phyloP scores from a whole-genome alignment of 495 filamentous ascomycete genomes.

The Geopyxis carbonaria region DNA sequence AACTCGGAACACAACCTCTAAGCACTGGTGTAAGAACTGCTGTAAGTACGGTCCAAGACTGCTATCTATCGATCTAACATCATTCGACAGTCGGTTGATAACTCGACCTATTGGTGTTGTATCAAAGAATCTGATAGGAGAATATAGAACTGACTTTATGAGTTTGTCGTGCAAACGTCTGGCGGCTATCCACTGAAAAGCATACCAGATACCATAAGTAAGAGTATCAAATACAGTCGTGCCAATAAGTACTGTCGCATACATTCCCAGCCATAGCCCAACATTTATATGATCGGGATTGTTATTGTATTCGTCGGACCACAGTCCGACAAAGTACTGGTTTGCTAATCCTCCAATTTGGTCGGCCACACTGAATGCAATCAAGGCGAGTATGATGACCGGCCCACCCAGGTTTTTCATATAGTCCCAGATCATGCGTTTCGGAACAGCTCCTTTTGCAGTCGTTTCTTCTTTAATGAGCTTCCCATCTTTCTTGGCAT shows the following conservation, averaged over 20 bases:
- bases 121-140: constrained; percentile 36
- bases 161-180: constrained; percentile 31
- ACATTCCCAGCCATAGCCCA: constrained; percentile 21
- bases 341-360: constrained; percentile 16
- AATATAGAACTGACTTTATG: constrained; percentile 30
- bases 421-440: constrained; percentile 17
- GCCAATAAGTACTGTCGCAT: constrained; percentile 23
- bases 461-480: constrained; percentile 16
- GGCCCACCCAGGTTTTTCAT: constrained; percentile 16
- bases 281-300: constrained; percentile 19
- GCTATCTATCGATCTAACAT: constrained; percentile 27
- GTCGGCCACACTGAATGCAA: constrained; percentile 12
- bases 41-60: constrained; percentile 12
- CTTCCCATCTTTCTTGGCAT: constrained; percentile 9
- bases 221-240: constrained; percentile 21
- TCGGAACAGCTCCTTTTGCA: constrained; percentile 17
- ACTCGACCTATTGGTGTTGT: constrained; percentile 34
- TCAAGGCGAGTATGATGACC: constrained; percentile 8
- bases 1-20: constrained; percentile 25
- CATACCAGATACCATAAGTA: constrained; percentile 26
- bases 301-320: constrained; percentile 19
- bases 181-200: constrained; percentile 32
- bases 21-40: constrained; percentile 10
- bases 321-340: constrained; percentile 20
- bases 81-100: constrained; percentile 36